These are phyloP conservation scores for Diaporthe sp. DNA, from an alignment of 2,329 filamentous ascomycete species.

Conservation along the genomic window DNA sequence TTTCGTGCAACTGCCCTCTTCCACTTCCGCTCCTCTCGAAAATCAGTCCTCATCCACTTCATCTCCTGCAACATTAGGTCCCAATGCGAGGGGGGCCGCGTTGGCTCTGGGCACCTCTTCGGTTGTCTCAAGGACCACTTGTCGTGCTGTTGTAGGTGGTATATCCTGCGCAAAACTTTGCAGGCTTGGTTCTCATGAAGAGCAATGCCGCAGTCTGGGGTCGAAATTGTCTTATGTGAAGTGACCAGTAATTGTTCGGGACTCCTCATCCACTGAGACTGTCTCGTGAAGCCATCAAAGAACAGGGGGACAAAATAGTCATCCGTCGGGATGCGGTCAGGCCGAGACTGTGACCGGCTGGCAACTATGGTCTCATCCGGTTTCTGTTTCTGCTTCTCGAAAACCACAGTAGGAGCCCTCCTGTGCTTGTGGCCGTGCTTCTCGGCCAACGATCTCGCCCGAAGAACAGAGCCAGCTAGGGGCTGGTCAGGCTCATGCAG, in stretches of 20 bases:
- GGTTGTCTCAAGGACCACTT: conserved; percentile 94
- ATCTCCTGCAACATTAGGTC: conserved; percentile 91
- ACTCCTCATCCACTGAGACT: conserved; percentile 71
- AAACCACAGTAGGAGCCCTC: conserved; percentile 81
- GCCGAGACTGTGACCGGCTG: conserved; percentile 54
- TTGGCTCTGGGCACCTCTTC: conserved; percentile 85
- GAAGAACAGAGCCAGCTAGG: background rate
- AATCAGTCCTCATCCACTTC: conserved; percentile 99
- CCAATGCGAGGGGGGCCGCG: conserved; percentile 82
- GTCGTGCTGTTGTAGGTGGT: conserved; percentile 89
- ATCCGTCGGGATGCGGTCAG: conserved; percentile 56
- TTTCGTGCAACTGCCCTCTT: conserved; percentile 85
- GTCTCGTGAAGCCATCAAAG: conserved; percentile 68
- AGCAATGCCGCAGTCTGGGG: conserved; percentile 84
- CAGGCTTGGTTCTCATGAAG: conserved; percentile 90
- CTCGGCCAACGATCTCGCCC: conserved; percentile 32
- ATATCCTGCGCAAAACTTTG: conserved; percentile 86
- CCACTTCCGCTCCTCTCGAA: conserved; percentile 94
- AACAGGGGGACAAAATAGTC: conserved; percentile 76
- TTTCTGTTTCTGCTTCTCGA: conserved; percentile 74
- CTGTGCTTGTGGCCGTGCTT: conserved; percentile 56
- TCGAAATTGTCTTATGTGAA: conserved; percentile 91
- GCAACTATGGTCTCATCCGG: conserved; percentile 61
- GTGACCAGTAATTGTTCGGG: conserved; percentile 81
- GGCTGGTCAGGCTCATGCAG: background rate